A percentile compares a stretch with the other conserved stretches of the same genome.
phyloP scores from a whole-genome alignment of 1,284 basidiomycete species.

The Cutaneotrichosporon cyanovorans region DNA sequence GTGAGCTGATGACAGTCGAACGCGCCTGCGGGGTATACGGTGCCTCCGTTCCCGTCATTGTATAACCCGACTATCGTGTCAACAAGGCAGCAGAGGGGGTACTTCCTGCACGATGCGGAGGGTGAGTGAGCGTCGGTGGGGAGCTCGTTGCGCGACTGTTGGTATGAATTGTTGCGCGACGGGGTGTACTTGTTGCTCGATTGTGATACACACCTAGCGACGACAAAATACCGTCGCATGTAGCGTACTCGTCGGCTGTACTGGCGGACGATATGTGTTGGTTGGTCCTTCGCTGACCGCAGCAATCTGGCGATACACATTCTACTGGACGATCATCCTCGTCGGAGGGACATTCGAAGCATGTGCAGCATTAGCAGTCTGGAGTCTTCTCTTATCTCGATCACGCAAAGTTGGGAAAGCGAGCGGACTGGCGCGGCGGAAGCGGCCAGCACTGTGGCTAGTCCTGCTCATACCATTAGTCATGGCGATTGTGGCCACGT shows the following conservation, averaged over 20 bases:
- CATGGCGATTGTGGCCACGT: constrained; percentile 48
- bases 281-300: constrained; percentile 11
- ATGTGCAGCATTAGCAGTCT: constrained; percentile 60
- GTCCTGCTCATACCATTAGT: constrained; percentile 30
- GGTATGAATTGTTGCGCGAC: background rate
- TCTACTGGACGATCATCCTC: constrained; percentile 75
- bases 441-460: constrained; percentile 35
- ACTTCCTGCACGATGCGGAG: constrained; percentile 47
- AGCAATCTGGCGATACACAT: constrained; percentile 75
- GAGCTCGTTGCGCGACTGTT: background rate
- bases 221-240: too few species aligned
- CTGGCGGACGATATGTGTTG: too few species aligned
- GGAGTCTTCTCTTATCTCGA: constrained; percentile 58
- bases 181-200: too few species aligned
- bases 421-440: background rate
- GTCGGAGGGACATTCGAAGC: constrained; percentile 62
- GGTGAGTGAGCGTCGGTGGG: constrained; percentile 19
- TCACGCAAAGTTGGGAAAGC: background rate
- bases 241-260: too few species aligned
- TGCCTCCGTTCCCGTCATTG: constrained; percentile 50
- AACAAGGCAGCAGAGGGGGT: constrained; percentile 26
- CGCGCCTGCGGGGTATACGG: constrained; percentile 29
- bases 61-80: constrained; percentile 48
- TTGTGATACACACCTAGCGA: too few species aligned
- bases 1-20: constrained; percentile 3